Base-by-base conservation (phyloP, 306 rosid species). In the Dryas octopetala region DNA sequence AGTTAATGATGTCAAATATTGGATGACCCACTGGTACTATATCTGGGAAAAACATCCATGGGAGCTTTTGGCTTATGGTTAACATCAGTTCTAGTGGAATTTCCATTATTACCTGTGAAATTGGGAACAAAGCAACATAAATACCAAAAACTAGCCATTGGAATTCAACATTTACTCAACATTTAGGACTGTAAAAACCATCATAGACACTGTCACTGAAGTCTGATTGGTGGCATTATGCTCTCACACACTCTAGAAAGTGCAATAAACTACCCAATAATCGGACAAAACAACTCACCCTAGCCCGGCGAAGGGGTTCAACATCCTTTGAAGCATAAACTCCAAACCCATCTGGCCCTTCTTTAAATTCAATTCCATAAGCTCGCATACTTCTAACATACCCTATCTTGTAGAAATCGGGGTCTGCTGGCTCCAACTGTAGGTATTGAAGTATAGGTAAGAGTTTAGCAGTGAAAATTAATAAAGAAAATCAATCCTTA, bases 41-140 rank as follows among this genome's bases (percentile, higher is more conserved):
- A 77, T 95, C 97, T 6, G 98, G 97, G 77, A 95, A 95, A 83
- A 95, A 91, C 98, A 95, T 95, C 98, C 98, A 91, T 0, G 98
- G 98, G 16, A 82, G 95, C 80, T 90, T 91, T 85, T 91, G 87
- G 83, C 96, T 87, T 72, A 95, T 81, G 45, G 98, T 91, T 77
- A 95, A 76, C 98, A 95, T 90, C 72, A 95, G 55, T 80, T 95
- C 98, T 51, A 95, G 79, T 9, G 98, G 98, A 80, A 95, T 91
- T 85, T 91, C 98, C 98, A 95, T 91, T 52, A 91, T 86, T 70
- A 95, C 96, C 98, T 91, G 90, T 63, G 67, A 75, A 68, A 78
- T 71, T 38, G 51, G 67, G 53, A 48, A 70, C 49, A 70, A 71
- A 70, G 41, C 11, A 32, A 52, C 79, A 78, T 70, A 47, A 72